phyloP scores from a whole-genome alignment of 1,139 yeast species.

The Geotrichum siamense region DNA sequence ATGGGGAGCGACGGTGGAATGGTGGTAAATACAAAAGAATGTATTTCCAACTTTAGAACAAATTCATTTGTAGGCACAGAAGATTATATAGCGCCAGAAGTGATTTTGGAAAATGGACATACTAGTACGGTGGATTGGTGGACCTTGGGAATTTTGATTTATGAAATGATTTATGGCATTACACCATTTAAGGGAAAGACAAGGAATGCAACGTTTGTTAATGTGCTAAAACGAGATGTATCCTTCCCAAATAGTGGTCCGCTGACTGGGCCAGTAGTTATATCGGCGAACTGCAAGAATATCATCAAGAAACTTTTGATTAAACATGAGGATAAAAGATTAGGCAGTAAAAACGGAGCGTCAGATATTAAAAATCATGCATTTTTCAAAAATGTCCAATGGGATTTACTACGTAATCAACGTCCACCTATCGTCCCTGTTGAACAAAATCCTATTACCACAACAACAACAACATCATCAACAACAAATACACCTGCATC shows the following conservation, averaged over 20 bases:
- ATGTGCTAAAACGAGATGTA: slow-evolving; percentile 76
- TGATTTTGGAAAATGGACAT: slow-evolving; percentile 92
- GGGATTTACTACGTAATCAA: slow-evolving; percentile 89
- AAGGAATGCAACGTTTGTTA: slow-evolving; percentile 82
- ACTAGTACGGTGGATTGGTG: slow-evolving; percentile 99
- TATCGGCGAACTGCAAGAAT: slow-evolving; percentile 68
- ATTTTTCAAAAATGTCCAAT: slow-evolving; percentile 81
- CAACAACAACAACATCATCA: background rate
- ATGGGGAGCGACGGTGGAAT: slow-evolving; percentile 30
- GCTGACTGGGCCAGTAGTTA: slow-evolving; percentile 36
- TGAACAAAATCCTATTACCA: slow-evolving; percentile 18
- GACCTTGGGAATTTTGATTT: slow-evolving; percentile 88
- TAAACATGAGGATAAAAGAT: slow-evolving; percentile 79
- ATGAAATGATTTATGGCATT: slow-evolving; percentile 90
- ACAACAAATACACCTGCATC: background rate
- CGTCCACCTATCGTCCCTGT: slow-evolving; percentile 94
- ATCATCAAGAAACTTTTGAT: slow-evolving; percentile 72
- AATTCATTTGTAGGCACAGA: slow-evolving; percentile 98
- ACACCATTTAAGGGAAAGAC: slow-evolving; percentile 93
- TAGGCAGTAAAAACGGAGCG: slow-evolving; percentile 94
- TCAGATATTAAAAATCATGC: slow-evolving; percentile 86
- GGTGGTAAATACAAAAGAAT: slow-evolving; percentile 70
- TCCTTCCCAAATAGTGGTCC: slow-evolving; percentile 51
- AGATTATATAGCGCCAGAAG: slow-evolving; percentile 97
- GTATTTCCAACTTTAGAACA: slow-evolving; percentile 91